A percentile compares a stretch with the other conserved stretches of the same genome.
phyloP scores from a whole-genome alignment of 2,329 filamentous ascomycete species.

The Stylonectria norvegica region DNA sequence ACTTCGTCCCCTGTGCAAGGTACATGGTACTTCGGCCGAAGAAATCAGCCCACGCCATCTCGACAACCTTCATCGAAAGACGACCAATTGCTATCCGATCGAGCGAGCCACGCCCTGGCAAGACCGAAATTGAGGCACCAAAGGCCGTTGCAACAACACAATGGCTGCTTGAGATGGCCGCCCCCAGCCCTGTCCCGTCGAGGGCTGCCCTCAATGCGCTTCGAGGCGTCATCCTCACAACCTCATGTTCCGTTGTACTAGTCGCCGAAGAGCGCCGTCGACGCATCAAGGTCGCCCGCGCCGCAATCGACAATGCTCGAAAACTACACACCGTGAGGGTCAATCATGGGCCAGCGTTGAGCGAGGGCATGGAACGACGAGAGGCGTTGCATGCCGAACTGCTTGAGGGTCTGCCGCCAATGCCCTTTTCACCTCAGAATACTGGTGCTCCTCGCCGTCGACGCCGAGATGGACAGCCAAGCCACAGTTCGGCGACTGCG shows the following conservation, averaged over 20 bases:
- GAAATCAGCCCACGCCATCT: conserved; percentile 22
- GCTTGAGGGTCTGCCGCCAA: conserved; percentile 24
- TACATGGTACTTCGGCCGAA: neutral
- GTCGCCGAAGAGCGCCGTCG: conserved; percentile 56
- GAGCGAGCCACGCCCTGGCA: neutral
- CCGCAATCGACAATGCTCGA: conserved; percentile 51
- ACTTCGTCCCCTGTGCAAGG: neutral
- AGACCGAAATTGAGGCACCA: conserved; percentile 3
- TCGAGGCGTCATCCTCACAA: conserved; percentile 53
- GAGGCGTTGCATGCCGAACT: conserved; percentile 23
- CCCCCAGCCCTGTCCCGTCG: conserved; percentile 49
- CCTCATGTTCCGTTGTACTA: conserved; percentile 53
- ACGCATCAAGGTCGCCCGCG: conserved; percentile 48
- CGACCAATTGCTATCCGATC: conserved; percentile 19
- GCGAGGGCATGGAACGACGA: conserved; percentile 24
- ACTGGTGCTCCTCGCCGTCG: conserved; percentile 29
- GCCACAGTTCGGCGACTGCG: neutral
- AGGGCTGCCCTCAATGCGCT: conserved; percentile 54
- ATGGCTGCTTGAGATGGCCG: conserved; percentile 40
- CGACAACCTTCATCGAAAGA: conserved; percentile 19
- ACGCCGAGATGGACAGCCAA: conserved; percentile 16
- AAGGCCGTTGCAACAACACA: conserved; percentile 20
- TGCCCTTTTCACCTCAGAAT: conserved; percentile 9
- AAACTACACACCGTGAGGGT: conserved; percentile 43
- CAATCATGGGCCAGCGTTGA: conserved; percentile 28